A percentile compares a stretch with the other conserved stretches of the same genome.
Conservation (phyloP, 2,329 filamentous ascomycete genomes). For the Trichophyton schoenleinii region DNA sequence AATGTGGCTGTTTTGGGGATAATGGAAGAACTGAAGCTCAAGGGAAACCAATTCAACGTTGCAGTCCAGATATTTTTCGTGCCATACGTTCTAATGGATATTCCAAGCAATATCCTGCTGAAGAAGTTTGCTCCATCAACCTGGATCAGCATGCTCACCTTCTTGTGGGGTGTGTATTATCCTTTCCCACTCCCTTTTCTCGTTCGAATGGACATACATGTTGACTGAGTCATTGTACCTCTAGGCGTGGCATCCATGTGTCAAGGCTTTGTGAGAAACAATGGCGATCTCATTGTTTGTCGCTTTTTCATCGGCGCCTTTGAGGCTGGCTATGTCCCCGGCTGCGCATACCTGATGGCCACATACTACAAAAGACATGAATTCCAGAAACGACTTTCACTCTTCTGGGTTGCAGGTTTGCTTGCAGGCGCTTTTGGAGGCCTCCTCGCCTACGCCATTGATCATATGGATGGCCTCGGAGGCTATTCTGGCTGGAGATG, state of each 20-base stretch:
- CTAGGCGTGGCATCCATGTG: constrained; percentile 16
- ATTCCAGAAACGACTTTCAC: constrained; percentile 44
- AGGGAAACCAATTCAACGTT: constrained; percentile 24
- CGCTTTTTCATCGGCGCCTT: constrained; percentile 41
- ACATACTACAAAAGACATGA: constrained; percentile 54
- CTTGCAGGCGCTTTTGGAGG: constrained; percentile 51
- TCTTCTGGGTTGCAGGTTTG: constrained; percentile 48
- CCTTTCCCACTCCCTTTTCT: not conserved
- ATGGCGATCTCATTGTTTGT: constrained; percentile 36
- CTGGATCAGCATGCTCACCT: not conserved
- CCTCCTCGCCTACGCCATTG: constrained; percentile 39
- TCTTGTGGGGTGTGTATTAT: not conserved
- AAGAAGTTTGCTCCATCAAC: constrained; percentile 13
- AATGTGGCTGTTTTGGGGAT: constrained; percentile 17
- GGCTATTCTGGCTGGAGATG: constrained; percentile 22
- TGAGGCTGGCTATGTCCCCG: constrained; percentile 43
- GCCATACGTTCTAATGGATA: constrained; percentile 19
- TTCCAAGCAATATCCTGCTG: constrained; percentile 21
- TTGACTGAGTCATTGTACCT: constrained; percentile 26
- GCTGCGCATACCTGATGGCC: constrained; percentile 45
- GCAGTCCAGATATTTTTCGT: constrained; percentile 25
- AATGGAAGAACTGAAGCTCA: constrained; percentile 14
- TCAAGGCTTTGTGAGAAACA: constrained; percentile 28
- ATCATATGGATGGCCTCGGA: constrained; percentile 21
- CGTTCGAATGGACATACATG: constrained; percentile 37